Evolutionary conservation across 1,284 basidiomycete species (phyloP).

Genomic region (Sanguinoderma infundibulare): DNA sequence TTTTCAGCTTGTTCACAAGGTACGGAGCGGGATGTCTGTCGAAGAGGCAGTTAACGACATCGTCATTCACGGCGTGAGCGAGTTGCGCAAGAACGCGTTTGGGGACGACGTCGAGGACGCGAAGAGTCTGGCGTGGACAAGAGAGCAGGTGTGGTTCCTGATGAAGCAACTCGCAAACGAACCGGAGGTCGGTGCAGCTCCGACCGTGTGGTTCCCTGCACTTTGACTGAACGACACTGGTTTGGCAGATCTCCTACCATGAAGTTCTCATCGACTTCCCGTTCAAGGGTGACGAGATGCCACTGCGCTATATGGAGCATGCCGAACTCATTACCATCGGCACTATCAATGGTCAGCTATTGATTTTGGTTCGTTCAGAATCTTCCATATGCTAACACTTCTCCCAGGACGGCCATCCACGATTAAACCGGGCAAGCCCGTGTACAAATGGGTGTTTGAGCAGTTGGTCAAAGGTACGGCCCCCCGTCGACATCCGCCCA

Average conservation of each 20-base stretch:
- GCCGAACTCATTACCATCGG: constrained; percentile 87
- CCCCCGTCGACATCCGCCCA: not conserved
- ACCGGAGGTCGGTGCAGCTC: constrained; percentile 57
- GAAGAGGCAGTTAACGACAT: constrained; percentile 90
- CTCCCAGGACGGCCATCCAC: constrained; percentile 78
- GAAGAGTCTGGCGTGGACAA: constrained; percentile 82
- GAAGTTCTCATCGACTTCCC: constrained; percentile 84
- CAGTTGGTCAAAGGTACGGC: constrained; percentile 73
- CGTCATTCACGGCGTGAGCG: constrained; percentile 77
- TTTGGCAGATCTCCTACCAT: constrained; percentile 75
- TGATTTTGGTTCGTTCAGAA: not conserved
- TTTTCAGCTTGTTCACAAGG: constrained; percentile 81
- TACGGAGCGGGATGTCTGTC: constrained; percentile 74
- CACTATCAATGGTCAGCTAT: constrained; percentile 67
- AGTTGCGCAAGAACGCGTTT: constrained; percentile 90
- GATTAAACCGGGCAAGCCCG: constrained; percentile 90
- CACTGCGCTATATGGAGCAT: constrained; percentile 87
- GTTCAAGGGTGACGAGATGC: constrained; percentile 89
- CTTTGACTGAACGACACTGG: constrained; percentile 8
- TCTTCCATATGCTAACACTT: not conserved
- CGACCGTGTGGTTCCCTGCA: not conserved
- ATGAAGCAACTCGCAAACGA: constrained; percentile 75
- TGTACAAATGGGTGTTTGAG: constrained; percentile 87
- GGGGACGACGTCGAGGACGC: constrained; percentile 91
- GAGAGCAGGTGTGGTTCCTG: constrained; percentile 89